phyloP scores from a whole-genome alignment of 805 yeast genomes.

The Barnettozyma sp. region DNA sequence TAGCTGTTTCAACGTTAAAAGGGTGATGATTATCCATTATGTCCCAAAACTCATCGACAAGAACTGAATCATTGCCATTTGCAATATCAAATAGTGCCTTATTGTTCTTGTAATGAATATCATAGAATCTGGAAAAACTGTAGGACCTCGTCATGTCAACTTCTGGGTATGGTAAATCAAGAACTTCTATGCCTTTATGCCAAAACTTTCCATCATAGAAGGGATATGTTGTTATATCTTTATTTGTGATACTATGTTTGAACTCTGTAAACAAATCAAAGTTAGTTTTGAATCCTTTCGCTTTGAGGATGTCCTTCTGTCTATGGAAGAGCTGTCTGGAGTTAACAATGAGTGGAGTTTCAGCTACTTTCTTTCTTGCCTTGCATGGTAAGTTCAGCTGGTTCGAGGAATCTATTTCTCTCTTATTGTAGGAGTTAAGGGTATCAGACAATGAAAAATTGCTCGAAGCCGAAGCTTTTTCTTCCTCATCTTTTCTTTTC shows the following conservation, averaged over 20 bases:
- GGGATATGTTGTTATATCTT: conserved; percentile 31
- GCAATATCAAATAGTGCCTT: conserved; percentile 14
- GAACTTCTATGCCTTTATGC: conserved; percentile 33
- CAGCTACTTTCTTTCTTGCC: conserved; percentile 3
- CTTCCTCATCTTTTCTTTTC: conserved; percentile 1
- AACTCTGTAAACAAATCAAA: conserved; percentile 43
- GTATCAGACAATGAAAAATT: conserved; percentile 1
- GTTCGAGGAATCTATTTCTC: conserved; percentile 4
- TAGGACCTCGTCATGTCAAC: conserved; percentile 43
- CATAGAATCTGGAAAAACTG: conserved; percentile 51
- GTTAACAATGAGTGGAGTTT: conserved; percentile 36
- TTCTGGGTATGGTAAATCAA: conserved; percentile 34
- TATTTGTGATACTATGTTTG: conserved; percentile 32
- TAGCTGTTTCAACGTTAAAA: conserved; percentile 33
- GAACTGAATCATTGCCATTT: conserved; percentile 14
- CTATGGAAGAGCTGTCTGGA: conserved; percentile 41
- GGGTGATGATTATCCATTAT: conserved; percentile 27
- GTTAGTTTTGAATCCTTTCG: conserved; percentile 46
- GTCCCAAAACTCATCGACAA: conserved; percentile 19
- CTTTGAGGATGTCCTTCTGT: conserved; percentile 36
- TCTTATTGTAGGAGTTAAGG: conserved; percentile 12
- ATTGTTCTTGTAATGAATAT: conserved; percentile 40
- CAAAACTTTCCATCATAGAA: conserved; percentile 38
- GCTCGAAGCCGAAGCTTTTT: neutral
- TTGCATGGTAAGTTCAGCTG: neutral